A percentile compares a stretch with the other conserved stretches of the same genome.
Conservation (phyloP, 2,329 filamentous ascomycete genomes). For the Didymella lethalis region DNA sequence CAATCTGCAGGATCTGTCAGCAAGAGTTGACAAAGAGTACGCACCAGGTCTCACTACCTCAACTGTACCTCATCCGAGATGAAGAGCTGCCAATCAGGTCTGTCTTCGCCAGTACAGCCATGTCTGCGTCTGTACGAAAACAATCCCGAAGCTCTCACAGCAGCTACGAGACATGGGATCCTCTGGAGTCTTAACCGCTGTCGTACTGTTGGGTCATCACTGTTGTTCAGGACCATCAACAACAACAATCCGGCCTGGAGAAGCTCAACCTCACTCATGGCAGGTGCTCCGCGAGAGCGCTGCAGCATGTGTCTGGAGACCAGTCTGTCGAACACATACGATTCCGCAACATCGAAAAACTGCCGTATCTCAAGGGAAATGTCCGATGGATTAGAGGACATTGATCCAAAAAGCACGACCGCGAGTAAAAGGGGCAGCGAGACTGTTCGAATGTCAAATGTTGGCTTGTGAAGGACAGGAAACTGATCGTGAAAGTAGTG, state of each 20-base stretch:
- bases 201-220: constrained; percentile 2
- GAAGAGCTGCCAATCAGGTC: constrained; percentile 1
- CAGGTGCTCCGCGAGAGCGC: neutral
- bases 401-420: constrained; percentile 8
- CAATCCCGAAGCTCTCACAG: constrained; percentile 6
- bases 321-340: constrained; percentile 4
- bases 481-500: constrained; percentile 13
- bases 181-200: constrained; percentile 6
- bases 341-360: constrained; percentile 11
- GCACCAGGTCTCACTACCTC: neutral
- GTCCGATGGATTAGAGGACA: constrained; percentile 9
- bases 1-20: constrained; percentile 4
- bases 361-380: constrained; percentile 1
- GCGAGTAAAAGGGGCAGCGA: constrained; percentile 9
- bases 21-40: neutral
- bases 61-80: neutral
- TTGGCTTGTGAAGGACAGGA: constrained; percentile 4
- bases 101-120: neutral
- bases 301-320: constrained; percentile 1
- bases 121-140: constrained; percentile 3
- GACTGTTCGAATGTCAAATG: neutral
- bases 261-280: constrained; percentile 2
- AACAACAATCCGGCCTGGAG: constrained; percentile 16
- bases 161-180: constrained; percentile 7
- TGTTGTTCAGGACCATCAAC: constrained; percentile 4